Evolutionary conservation across 1,284 basidiomycete species (phyloP), one percentile per base, ranked within the genome.

Genomic region (Cutaneotrichosporon cavernicola): DNA sequence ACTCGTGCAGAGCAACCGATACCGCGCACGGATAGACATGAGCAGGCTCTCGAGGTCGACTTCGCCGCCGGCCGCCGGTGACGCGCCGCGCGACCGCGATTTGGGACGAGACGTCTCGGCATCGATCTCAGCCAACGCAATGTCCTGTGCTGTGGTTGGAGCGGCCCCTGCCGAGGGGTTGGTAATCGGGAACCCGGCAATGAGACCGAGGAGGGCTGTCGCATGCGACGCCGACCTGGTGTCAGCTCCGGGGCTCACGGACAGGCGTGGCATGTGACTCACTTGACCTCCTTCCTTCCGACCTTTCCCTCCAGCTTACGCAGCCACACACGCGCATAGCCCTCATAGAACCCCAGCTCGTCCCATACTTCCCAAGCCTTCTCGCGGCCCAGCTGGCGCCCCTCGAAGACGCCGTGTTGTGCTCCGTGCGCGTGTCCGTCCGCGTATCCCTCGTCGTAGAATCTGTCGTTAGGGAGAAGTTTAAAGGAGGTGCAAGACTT

Each of bases 331-430:
- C 73, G 69, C 4, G 92, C 91, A 73, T 90, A 89, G 3, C 93
- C 95, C 73, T 91, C 86, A 76, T 96, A 96, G 76, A 89, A 97
- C 2, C 91, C 94, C 7, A 98, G 85, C 78, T 98, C 96, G 78
- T 97, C 93, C 93, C 95, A 97, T 77, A 97, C 87, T 80, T 96
- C 92, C 78, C 89, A 97, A 0, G 91, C 92, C 76, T 97, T 95
- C 73, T 92, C 89, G 66, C 88, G 85, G 1, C 95, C 96, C 5
- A 97, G 83, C 4, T 89, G 88, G n/a, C 93, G 85, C 5, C 96
- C 96, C 79, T 98, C 93, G 67, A 94, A 93, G 22, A 90, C 81
- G 0, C 95, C 96, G 72, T 97, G 93, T 14, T 94, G 87, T 51
- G 87, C 84, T 5, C 96, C 96, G 76, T 97, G 94, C 0, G 84